phyloP scores from a whole-genome alignment of 2,329 filamentous ascomycete genomes.

The Trichoderma sp. region DNA sequence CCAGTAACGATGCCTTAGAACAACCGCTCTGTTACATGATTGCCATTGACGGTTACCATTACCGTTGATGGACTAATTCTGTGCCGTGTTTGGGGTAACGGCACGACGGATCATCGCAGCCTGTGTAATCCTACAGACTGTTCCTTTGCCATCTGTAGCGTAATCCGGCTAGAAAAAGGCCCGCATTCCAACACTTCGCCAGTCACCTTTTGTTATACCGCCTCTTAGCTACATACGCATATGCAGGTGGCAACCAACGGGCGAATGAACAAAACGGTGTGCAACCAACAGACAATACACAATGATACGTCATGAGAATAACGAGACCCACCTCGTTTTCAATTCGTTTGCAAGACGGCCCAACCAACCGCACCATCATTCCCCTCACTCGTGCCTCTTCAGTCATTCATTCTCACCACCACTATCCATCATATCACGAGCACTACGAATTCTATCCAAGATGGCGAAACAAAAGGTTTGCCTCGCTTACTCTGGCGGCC shows the following conservation, averaged over 20 bases:
- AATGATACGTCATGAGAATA: neutral
- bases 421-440: neutral
- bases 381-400: neutral
- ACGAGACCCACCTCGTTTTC: neutral
- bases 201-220: neutral
- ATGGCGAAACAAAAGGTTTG: constrained; percentile 3
- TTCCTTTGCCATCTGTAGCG: neutral
- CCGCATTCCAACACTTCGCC: neutral
- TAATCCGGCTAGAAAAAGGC: neutral
- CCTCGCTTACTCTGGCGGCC: constrained; percentile 10
- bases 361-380: neutral
- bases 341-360: neutral
- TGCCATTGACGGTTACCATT: too few species aligned
- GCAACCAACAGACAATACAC: neutral
- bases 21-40: neutral
- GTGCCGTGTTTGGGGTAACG: neutral
- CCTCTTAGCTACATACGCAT: neutral
- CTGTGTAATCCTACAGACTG: neutral
- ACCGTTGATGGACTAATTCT: too few species aligned
- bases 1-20: too few species aligned
- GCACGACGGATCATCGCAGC: neutral
- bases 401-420: neutral
- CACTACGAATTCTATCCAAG: neutral
- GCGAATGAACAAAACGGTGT: neutral
- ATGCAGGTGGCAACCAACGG: neutral